Conservation (phyloP, 805 yeast species). For the Suhomyces kilbournensis region DNA sequence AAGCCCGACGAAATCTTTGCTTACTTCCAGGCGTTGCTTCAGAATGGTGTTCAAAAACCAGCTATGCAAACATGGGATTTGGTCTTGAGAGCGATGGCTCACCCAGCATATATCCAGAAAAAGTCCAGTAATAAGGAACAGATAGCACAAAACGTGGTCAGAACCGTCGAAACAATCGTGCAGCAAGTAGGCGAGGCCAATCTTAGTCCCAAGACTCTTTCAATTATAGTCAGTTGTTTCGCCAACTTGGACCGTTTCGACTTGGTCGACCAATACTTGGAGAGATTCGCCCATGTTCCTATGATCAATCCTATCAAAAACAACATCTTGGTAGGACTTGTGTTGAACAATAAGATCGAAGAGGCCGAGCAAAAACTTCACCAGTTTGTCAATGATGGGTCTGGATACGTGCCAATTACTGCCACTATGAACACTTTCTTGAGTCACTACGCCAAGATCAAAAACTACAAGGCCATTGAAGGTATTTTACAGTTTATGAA, state of each 20-base stretch:
- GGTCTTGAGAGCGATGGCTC: slow-evolving; percentile 49
- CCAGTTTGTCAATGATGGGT: slow-evolving; percentile 31
- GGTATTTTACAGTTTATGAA: slow-evolving; percentile 46
- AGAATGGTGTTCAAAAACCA: slow-evolving; percentile 36
- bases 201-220: slow-evolving; percentile 49
- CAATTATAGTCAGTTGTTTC: slow-evolving; percentile 47
- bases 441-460: slow-evolving; percentile 34
- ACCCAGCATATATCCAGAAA: slow-evolving; percentile 27
- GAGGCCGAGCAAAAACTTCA: slow-evolving; percentile 46
- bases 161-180: slow-evolving; percentile 29
- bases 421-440: slow-evolving; percentile 53
- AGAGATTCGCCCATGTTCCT: slow-evolving; percentile 25
- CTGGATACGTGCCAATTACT: slow-evolving; percentile 42
- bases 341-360: slow-evolving; percentile 34
- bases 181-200: slow-evolving; percentile 18
- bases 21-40: slow-evolving; percentile 50
- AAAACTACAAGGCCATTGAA: slow-evolving; percentile 48
- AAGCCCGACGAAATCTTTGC: slow-evolving; percentile 35
- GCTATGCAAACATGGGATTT: slow-evolving; percentile 56
- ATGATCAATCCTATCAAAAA: slow-evolving; percentile 42
- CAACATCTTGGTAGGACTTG: slow-evolving; percentile 44
- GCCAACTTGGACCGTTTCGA: slow-evolving; percentile 34
- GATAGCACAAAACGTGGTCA: slow-evolving; percentile 21
- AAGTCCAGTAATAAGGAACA: slow-evolving; percentile 21
- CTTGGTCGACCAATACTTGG: slow-evolving; percentile 42